Evolutionary conservation across 2,329 filamentous ascomycete species (phyloP).

Genomic region (Xylariaceae sp.): DNA sequence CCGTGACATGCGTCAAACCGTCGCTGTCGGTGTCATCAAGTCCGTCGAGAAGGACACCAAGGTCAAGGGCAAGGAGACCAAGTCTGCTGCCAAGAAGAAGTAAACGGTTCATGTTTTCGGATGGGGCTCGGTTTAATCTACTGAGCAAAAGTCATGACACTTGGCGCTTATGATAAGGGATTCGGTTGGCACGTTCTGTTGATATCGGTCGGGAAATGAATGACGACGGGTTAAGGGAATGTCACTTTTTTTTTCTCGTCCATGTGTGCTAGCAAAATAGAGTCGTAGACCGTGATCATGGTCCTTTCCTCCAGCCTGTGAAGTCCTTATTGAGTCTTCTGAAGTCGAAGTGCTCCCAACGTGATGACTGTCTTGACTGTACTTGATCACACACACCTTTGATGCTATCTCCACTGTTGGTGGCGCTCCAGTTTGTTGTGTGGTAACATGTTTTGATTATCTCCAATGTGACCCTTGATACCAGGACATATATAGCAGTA

Average conservation of each 20-base stretch:
- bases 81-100: conserved; percentile 68
- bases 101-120: conserved; percentile 40
- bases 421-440: no score
- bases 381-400: no score
- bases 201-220: conserved; percentile 20
- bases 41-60: conserved; percentile 61
- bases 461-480: no score
- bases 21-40: conserved; percentile 95
- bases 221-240: conserved; percentile 14
- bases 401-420: no score
- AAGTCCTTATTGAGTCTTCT: no score
- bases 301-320: not conserved
- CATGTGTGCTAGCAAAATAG: conserved; percentile 22
- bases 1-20: conserved; percentile 93
- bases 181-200: conserved; percentile 22
- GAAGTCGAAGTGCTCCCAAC: no score
- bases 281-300: conserved; percentile 18
- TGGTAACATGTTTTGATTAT: no score
- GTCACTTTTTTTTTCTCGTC: conserved; percentile 18
- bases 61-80: conserved; percentile 59
- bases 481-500: not conserved
- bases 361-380: no score
- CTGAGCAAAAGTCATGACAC: conserved; percentile 22
- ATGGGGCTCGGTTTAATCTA: conserved; percentile 12
- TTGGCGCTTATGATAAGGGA: conserved; percentile 24